These are phyloP conservation scores for Lathyrus sativus DNA, from an alignment of 306 rosid genomes.

Conservation along the genomic window DNA sequence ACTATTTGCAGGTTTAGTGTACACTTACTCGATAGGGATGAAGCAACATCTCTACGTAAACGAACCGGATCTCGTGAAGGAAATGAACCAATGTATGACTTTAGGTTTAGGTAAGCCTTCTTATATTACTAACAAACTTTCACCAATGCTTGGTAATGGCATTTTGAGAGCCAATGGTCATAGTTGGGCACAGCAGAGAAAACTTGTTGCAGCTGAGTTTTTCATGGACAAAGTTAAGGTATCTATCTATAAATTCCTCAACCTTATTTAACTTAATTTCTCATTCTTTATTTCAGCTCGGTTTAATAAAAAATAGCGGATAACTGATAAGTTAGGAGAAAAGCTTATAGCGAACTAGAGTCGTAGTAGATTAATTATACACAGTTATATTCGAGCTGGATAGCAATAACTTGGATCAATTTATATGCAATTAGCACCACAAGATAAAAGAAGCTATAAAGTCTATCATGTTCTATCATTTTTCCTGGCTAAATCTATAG, in stretches of 20 bases:
- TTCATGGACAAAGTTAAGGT: slow-evolving; percentile 92
- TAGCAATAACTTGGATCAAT: slow-evolving; percentile 8
- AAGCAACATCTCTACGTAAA: slow-evolving; percentile 78
- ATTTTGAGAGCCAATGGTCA: slow-evolving; percentile 74
- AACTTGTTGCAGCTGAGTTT: slow-evolving; percentile 87
- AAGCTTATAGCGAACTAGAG: too few species aligned
- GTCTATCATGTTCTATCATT: slow-evolving; percentile 16
- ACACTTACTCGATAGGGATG: slow-evolving; percentile 81
- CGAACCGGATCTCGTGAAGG: slow-evolving; percentile 76
- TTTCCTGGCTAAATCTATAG: slow-evolving; percentile 4
- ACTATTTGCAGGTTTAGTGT: slow-evolving; percentile 59
- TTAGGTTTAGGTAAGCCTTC: slow-evolving; percentile 84
- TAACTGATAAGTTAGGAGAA: background rate
- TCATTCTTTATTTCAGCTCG: background rate
- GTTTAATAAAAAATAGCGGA: too few species aligned
- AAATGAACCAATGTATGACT: slow-evolving; percentile 59
- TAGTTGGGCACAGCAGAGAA: slow-evolving; percentile 81
- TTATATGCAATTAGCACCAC: slow-evolving; percentile 2
- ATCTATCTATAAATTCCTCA: background rate
- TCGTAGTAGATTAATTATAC: background rate
- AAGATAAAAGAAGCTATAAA: slow-evolving; percentile 5
- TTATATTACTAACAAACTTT: slow-evolving; percentile 64
- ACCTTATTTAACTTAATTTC: background rate
- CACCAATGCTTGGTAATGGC: slow-evolving; percentile 89
- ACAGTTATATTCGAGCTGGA: slow-evolving; percentile 8